These are phyloP conservation scores for Xylaria sp. DNA, from an alignment of 2,329 filamentous ascomycete genomes.

Conservation along the genomic window DNA sequence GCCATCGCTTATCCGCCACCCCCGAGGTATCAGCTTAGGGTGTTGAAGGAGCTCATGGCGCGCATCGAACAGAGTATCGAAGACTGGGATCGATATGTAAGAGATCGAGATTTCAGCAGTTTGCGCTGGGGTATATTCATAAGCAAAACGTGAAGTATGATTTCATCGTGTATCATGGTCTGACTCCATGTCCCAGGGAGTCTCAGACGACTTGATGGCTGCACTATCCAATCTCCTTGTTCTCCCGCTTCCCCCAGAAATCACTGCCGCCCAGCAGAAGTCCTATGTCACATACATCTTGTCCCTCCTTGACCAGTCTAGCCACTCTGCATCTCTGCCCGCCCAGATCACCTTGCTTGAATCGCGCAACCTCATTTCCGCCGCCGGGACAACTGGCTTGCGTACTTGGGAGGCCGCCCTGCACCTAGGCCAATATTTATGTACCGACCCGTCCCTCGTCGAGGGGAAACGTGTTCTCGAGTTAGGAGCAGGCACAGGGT, in stretches of 20 bases:
- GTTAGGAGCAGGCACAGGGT: slow-evolving; percentile 76
- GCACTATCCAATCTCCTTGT: slow-evolving; percentile 67
- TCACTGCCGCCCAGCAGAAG: slow-evolving; percentile 68
- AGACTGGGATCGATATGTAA: slow-evolving; percentile 87
- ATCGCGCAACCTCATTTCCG: slow-evolving; percentile 68
- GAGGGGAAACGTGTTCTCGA: slow-evolving; percentile 65
- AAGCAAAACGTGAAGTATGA: slow-evolving; percentile 3
- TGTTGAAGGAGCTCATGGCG: slow-evolving; percentile 72
- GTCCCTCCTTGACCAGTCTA: slow-evolving; percentile 38
- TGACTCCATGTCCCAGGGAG: slow-evolving; percentile 61
- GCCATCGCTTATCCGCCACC: slow-evolving; percentile 63
- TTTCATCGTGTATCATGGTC: slow-evolving; percentile 26
- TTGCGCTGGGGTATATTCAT: slow-evolving; percentile 3
- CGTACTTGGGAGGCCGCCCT: slow-evolving; percentile 82
- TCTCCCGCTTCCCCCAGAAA: slow-evolving; percentile 64
- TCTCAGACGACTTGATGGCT: slow-evolving; percentile 79
- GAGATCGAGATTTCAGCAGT: slow-evolving; percentile 42
- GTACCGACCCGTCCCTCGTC: slow-evolving; percentile 49
- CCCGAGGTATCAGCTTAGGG: slow-evolving; percentile 67
- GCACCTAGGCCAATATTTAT: slow-evolving; percentile 71
- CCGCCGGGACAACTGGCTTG: slow-evolving; percentile 72
- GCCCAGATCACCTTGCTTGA: slow-evolving; percentile 66
- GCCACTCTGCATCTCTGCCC: slow-evolving; percentile 1
- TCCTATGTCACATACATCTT: slow-evolving; percentile 73
- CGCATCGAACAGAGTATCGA: slow-evolving; percentile 74